Percentiles rank a stretch among this genome's conserved stretches.
Conservation (phyloP, 139 green algal species). For the Chlamydomonas sp. region DNA sequence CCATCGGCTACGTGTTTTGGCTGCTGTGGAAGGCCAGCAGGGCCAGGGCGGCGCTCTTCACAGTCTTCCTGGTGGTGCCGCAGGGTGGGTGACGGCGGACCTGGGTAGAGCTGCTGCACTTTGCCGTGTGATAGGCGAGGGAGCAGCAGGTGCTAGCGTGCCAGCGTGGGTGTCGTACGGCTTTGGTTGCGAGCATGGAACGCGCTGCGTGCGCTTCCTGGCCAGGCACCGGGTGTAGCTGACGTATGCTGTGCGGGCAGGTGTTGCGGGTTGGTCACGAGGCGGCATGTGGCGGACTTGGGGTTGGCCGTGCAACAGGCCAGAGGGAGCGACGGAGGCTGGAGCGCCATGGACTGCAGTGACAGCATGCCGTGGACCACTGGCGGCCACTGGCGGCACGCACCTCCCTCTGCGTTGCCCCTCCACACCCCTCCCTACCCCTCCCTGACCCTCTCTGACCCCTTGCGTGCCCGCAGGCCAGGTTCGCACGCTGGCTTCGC, state of each 20-base stretch:
- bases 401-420: background rate
- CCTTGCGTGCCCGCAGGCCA: background rate
- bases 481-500: conserved; percentile 1
- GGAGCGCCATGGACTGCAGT: background rate
- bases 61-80: conserved; percentile 55
- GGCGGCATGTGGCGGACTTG: too few species aligned
- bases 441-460: background rate
- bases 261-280: too few species aligned
- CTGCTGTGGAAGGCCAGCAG: conserved; percentile 34
- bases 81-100: conserved; percentile 36
- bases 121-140: background rate
- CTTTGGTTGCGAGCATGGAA: too few species aligned
- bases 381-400: background rate
- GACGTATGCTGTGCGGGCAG: too few species aligned
- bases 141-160: background rate
- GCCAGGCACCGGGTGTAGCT: too few species aligned
- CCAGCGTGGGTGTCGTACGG: background rate
- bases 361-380: too few species aligned
- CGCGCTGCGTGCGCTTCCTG: too few species aligned
- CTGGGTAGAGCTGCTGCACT: conserved; percentile 10
- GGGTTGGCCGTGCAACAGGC: too few species aligned
- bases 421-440: background rate
- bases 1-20: conserved; percentile 23
- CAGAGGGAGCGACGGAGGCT: too few species aligned
- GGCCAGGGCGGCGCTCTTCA: conserved; percentile 47